Evolutionary conservation across 179 eudicot species (phyloP).

Genomic region (Silene vulgaris): DNA sequence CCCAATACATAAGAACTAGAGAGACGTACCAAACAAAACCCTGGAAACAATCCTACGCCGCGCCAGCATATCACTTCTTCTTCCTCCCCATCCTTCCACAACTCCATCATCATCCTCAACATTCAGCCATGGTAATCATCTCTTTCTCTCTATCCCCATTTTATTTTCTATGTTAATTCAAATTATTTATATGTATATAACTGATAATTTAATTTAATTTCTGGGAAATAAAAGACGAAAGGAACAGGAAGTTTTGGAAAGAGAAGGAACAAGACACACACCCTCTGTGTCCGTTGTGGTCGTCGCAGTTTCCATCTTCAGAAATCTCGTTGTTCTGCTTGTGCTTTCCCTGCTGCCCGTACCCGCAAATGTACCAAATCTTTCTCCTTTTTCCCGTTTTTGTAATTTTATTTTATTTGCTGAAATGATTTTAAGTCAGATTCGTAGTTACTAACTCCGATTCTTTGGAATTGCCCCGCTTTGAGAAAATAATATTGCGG

Average conservation of each 20-base stretch:
- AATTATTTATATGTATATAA: not conserved
- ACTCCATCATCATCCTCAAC: no score
- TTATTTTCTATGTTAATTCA: not conserved
- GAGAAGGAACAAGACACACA: slow-evolving; percentile 88
- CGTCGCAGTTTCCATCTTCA: slow-evolving; percentile 76
- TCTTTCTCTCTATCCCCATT: no score
- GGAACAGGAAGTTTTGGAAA: slow-evolving; percentile 88
- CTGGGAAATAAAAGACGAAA: slow-evolving; percentile 35
- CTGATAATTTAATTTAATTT: not conserved
- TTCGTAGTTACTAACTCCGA: no score
- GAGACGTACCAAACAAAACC: not conserved
- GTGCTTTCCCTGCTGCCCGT: slow-evolving; percentile 67
- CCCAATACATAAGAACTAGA: not conserved
- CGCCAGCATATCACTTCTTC: not conserved
- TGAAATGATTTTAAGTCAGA: no score
- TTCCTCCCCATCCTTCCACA: not conserved
- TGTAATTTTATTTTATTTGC: not conserved
- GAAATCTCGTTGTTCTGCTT: slow-evolving; percentile 68
- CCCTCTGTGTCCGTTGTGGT: slow-evolving; percentile 65
- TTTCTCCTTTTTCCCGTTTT: not conserved
- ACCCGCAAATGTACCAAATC: slow-evolving; percentile 44
- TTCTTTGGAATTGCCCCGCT: not conserved
- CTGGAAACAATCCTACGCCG: not conserved
- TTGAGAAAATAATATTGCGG: no score
- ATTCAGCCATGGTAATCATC: not conserved